Conservation (phyloP, 495 filamentous ascomycete genomes). For the Pseudevernia furfuracea region DNA sequence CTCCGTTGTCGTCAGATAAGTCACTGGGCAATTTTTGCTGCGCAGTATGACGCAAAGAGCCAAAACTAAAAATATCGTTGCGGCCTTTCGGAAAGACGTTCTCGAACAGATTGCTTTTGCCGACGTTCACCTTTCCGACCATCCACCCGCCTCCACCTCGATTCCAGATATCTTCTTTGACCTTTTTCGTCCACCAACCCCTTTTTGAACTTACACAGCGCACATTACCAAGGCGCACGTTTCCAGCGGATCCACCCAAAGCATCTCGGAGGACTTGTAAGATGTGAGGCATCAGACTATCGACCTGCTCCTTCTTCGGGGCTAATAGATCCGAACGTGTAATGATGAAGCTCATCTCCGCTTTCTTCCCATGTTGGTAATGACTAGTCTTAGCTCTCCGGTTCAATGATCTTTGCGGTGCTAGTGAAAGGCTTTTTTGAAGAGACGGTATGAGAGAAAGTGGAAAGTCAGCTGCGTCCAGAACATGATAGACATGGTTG, state of each 20-base stretch:
- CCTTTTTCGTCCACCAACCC: slow-evolving; percentile 77
- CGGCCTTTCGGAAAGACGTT: slow-evolving; percentile 73
- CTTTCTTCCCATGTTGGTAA: slow-evolving; percentile 53
- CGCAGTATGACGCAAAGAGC: slow-evolving; percentile 13
- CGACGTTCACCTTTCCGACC: slow-evolving; percentile 95
- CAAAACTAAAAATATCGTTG: slow-evolving; percentile 13
- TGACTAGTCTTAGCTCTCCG: slow-evolving; percentile 57
- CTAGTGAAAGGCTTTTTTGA: slow-evolving; percentile 48
- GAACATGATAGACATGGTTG: slow-evolving; percentile 92
- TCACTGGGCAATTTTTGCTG: background rate
- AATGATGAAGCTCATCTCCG: slow-evolving; percentile 74
- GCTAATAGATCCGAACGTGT: slow-evolving; percentile 81
- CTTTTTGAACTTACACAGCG: slow-evolving; percentile 74
- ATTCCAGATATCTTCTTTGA: slow-evolving; percentile 75
- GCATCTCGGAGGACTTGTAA: slow-evolving; percentile 63
- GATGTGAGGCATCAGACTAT: slow-evolving; percentile 74
- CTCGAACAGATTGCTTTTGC: slow-evolving; percentile 87
- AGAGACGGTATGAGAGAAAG: slow-evolving; percentile 74
- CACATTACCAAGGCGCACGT: slow-evolving; percentile 72
- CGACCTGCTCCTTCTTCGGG: slow-evolving; percentile 69
- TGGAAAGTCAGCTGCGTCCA: slow-evolving; percentile 97
- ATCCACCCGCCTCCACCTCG: slow-evolving; percentile 89
- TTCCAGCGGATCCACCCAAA: slow-evolving; percentile 51
- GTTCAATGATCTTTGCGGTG: slow-evolving; percentile 66
- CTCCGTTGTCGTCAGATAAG: background rate